Percentiles rank a stretch among this genome's conserved stretches.
Conservation (phyloP, 164 flowering plant genomes). For the Magnolia changhungtana region DNA sequence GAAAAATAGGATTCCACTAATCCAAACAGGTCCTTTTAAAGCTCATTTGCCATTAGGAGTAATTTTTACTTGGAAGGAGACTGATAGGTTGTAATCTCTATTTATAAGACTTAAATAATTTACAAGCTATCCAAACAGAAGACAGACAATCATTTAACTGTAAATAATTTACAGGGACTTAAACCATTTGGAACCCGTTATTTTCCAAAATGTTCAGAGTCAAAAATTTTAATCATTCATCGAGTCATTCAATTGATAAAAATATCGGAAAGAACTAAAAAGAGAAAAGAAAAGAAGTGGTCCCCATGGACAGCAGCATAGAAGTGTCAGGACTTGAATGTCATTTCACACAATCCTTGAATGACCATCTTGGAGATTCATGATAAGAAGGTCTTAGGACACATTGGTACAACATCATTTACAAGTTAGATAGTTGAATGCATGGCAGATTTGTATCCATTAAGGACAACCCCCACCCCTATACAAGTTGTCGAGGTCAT, state of each 20-base stretch:
- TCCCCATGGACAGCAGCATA: not conserved
- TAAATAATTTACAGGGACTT: too few species aligned
- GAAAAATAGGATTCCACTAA: too few species aligned
- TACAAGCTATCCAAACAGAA: too few species aligned
- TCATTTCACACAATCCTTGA: not conserved
- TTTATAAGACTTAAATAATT: too few species aligned
- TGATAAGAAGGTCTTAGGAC: not conserved
- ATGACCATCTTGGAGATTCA: not conserved
- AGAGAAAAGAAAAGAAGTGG: not conserved
- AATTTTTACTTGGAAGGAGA: too few species aligned
- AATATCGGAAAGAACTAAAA: not conserved
- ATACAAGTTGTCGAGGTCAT: conserved; percentile 1
- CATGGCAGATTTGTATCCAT: conserved; percentile 4
- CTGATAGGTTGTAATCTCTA: too few species aligned
- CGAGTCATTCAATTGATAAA: not conserved
- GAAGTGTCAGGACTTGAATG: not conserved
- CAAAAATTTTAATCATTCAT: too few species aligned
- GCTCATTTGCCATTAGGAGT: too few species aligned
- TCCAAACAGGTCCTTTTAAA: too few species aligned
- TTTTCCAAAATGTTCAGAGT: too few species aligned
- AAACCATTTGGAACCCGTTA: too few species aligned
- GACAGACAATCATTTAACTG: too few species aligned
- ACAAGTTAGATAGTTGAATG: not conserved
- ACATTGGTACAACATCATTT: not conserved
- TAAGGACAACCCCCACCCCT: not conserved